Evolutionary conservation across 2,329 filamentous ascomycete genomes (phyloP), one percentile per base, ranked within the genome.

Genomic region (Polytolypa hystricis): DNA sequence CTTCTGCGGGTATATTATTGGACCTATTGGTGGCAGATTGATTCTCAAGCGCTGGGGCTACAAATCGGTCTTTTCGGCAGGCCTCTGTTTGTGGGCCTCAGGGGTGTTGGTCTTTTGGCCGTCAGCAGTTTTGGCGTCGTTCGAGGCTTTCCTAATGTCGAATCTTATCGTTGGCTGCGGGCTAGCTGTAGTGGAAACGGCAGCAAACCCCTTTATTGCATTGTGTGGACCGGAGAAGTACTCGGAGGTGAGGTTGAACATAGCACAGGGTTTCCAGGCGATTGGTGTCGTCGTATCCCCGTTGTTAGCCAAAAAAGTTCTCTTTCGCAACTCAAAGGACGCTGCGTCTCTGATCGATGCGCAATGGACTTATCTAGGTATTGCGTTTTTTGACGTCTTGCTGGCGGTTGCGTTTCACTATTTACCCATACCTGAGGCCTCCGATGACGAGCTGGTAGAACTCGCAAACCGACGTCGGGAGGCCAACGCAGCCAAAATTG

Each of bases 291-390:
- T 78, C 5, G 54, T 75, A 8, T 75, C 74, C 0, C 74, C 74
- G 2, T 60, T 78, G 2, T 61, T 79, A 23, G 74, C 74, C 3
- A 64, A 70, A 39, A 70, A 69, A 37, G 73, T 74, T 0, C 63
- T 79, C 18, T 77, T 77, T 56, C 65, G 61, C 23, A 52, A 55
- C n/a, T 58, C 65, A 2, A 52, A 52, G 4, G 58, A 69, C 38
- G 68, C 70, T 0, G 60, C 66, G 1, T 69, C 65, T 7, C 52
- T 79, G 17, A 69, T 78, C 38, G 66, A 74, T 37, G 73, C 77
- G 1, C 75, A 79, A 50, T 79, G 74, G 73, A 69, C 74, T 0
- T 79, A 79, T 42, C 66, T 79, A 2, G 75, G 72, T 5, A 77
- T 79, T 39, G 66, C 73, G 1, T 62, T 79, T 9, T 76, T 77